Evolutionary conservation across 805 yeast genomes (phyloP), one percentile per base, ranked within the genome.

Genomic region (Lipomyces yamanashiensis): DNA sequence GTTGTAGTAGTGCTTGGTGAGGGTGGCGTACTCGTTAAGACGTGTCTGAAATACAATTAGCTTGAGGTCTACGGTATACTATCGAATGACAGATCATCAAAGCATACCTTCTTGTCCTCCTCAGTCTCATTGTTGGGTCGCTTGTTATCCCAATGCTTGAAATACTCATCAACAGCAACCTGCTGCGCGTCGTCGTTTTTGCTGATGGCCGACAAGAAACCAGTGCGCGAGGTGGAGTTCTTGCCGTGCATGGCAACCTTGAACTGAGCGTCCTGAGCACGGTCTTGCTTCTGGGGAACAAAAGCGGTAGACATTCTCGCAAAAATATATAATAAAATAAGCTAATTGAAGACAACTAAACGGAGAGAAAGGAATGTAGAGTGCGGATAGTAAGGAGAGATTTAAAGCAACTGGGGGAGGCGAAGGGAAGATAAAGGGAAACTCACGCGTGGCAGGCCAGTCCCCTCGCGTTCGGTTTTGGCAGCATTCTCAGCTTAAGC

Each of bases 71-170:
- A 48, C 41, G 2, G 19, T 15, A 48, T n/a, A 8, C n/a, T 45
- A 28, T 21, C 12, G 19, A 17, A 34, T 10, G 47, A 17, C 15
- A 41, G 19, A 2, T 6, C 13, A 15, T n/a, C 21, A 13, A 3
- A 6, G 7, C 43, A 2, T 33, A 68, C 72, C 71, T 73, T 71
- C 69, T 74, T 70, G 78, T 75, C 83, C 72, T 57, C 84, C 79
- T 79, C 92, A 89, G 74, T 95, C 88, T 66, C 80, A 28, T 83
- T 85, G 70, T 86, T 86, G 23, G 90, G 70, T 34, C 74, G 87
- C 76, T 89, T 89, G 73, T 96, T 96, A 75, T 93, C 97, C 98
- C 98, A 93, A 80, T 92, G 96, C 81, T 90, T 90, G 84, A 95
- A 88, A 79, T 95, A 93, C 63, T 95, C 96, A 69, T 85, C 87